Base-by-base conservation (phyloP, 1,284 basidiomycete genomes). In the Cryptococcus amylolentus region DNA sequence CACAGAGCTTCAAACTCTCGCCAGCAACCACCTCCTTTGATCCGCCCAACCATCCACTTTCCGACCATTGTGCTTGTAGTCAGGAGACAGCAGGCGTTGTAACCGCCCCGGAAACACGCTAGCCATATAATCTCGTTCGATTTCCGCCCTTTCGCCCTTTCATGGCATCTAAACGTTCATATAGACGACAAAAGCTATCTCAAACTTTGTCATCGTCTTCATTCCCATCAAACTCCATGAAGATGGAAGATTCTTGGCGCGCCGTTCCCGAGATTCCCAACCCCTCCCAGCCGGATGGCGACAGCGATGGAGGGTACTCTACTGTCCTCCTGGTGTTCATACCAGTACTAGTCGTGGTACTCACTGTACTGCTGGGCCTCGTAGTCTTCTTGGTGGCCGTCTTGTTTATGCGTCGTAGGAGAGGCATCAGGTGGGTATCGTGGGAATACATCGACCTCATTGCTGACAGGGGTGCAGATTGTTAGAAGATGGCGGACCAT, bases 291-390 rank as follows among this genome's bases (percentile, higher is more conserved):
- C 39, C 51, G 14, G 27, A 51, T 48, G 49, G 51, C 39, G 44
- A 56, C 44, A 56, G 49, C n/a, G 67, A 69, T 39, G 58, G 58
- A n/a, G 59, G 57, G 7, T 62, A 61, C 26, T 70, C 70, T 13
- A 69, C 71, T 7, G 31, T 73, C 23, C 52, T 75, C 7, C 61
- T 76, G 49, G 56, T 76, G 10, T 70, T 76, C 52, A 71, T 97
- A 10, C 93, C 93, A 27, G 84, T 96, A 57, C 85, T 96, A 71
- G 89, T 96, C 76, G 87, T 98, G 47, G 84, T 97, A 49, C 88
- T 89, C 37, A 93, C 91, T 1, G 87, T 98, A 64, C 84, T 98
- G 57, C 88, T 98, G 73, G 86, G 98, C 46, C 85, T 96, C 58
- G 82, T 96, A 48, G 81, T 93, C 60, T 94, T 96, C 79, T 84